Evolutionary conservation across 345 rosid genomes (phyloP), one percentile per base, ranked within the genome.

Genomic region (Hypericum androsaemum): DNA sequence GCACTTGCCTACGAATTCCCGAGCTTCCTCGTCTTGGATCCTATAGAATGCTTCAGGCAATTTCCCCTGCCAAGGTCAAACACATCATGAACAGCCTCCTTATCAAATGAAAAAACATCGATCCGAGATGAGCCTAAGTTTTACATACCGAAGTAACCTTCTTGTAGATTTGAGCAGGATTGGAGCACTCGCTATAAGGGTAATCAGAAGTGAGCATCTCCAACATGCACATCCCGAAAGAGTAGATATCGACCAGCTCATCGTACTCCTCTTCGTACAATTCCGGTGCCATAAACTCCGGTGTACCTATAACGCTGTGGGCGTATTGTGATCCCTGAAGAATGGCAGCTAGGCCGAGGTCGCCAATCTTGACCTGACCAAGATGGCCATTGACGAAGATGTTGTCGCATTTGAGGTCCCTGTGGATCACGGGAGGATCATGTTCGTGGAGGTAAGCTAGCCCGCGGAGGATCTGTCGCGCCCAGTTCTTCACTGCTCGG

Each of bases 41-140:
- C 74, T 67, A 61, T 78, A 60, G 66, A 82, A 87, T 50, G 95
- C 94, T 60, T 78, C 77, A 0, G 98, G 98, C 73, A 84, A 57
- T 79, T 84, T 90, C 37, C 95, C 95, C 98, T 90, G 66, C n/a
- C 15, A n/a, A 16, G 5, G 7, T 6, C 15, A 44, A 44, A 44
- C 12, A 44, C 6, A 16, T 8, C 51, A 61, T 13, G 15, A 45
- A 50, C 12, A 60, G 5, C 43, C 7, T n/a, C n/a, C n/a, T n/a
- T n/a, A n/a, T n/a, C n/a, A n/a, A n/a, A n/a, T n/a, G n/a, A n/a
- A n/a, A n/a, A n/a, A n/a, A n/a, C n/a, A n/a, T n/a, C n/a, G n/a
- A n/a, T n/a, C n/a, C n/a, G n/a, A n/a, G n/a, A n/a, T n/a, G n/a
- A n/a, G n/a, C n/a, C n/a, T n/a, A n/a, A n/a, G n/a, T n/a, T n/a